Percentiles rank a stretch among this genome's conserved stretches.
Conservation (phyloP, 2,329 filamentous ascomycete genomes). For the Pyrenochaeta sp. region DNA sequence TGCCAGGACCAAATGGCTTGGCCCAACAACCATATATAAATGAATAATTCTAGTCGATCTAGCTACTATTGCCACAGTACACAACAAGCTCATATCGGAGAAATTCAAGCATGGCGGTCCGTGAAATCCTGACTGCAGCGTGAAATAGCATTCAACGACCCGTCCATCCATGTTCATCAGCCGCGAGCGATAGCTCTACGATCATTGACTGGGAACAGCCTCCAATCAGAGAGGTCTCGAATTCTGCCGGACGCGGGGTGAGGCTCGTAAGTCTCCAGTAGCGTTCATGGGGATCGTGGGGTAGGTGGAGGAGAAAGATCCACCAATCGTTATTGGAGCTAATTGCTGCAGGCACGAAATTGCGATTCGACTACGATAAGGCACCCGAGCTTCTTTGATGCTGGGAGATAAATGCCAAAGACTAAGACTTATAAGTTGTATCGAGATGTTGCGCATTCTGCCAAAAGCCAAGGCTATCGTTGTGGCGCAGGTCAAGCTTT, state of each 20-base stretch:
- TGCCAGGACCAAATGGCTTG: not conserved
- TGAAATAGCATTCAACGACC: not conserved
- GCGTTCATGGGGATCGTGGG: conserved; percentile 21
- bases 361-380: not conserved
- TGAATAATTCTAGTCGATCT: not conserved
- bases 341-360: not conserved
- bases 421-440: no score
- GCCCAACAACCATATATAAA: conserved; percentile 1
- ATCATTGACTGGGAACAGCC: conserved; percentile 3
- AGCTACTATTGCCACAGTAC: not conserved
- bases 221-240: conserved; percentile 8
- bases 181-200: conserved; percentile 1
- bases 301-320: conserved; percentile 24
- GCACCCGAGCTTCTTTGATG: no score
- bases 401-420: no score
- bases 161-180: conserved; percentile 1
- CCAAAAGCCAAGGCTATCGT: no score
- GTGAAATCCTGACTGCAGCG: not conserved
- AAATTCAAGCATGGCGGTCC: conserved; percentile 1
- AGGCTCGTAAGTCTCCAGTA: conserved; percentile 1
- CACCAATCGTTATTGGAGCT: conserved; percentile 26
- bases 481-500: no score
- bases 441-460: no score
- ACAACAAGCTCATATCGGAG: not conserved
- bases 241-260: conserved; percentile 23